Base-by-base conservation (phyloP, 2,329 filamentous ascomycete genomes). In the Ceratocystis colombiana region DNA sequence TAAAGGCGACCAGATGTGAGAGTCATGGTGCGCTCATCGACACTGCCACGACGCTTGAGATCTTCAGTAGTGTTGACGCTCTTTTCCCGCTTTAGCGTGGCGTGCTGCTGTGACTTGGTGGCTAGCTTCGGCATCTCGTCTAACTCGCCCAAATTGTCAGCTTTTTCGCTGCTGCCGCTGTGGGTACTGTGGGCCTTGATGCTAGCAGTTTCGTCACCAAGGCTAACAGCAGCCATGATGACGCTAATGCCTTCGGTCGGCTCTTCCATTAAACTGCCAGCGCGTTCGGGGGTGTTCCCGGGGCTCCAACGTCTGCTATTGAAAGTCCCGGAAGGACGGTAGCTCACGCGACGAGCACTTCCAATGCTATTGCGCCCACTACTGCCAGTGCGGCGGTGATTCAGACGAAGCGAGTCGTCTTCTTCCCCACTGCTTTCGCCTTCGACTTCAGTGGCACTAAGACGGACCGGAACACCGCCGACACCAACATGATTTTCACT, bases 381-480 rank as follows among this genome's bases (percentile, higher is more conserved):
- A 74, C 88, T 91, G 59, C 88, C 87, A 25, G 84, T 88, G 69
- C 88, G 80, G 69, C 84, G 84, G 75, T 92, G 88, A 70, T 85
- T 80, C 76, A 81, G 71, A 68, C 80, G 67, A 30, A 63, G 53
- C 44, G 77, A 75, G 17, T 75, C 74, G 53, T 88, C 86, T 62
- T 90, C 88, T 57, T 90, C 87, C 64, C 90, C 89, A 73, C 87
- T 90, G 71, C 92, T 90, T 70, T 87, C 91, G 70, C 89, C 90
- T 72, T 96, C 91, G 15, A 97, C 89, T 75, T 99, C 94, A 63
- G 89, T 95, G n/a, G 94, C 93, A 74, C 90, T 96, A 69, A 99
- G 80, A 55, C 94, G 87, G 76, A 96, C 85, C 1, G 94, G 94
- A 48, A 97, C 92, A 65, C 90, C 91, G 50, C 87, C 84, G 0